Evolutionary conservation across 139 green algal species (phyloP).

Genomic region (Tetradesmus obliquus): DNA sequence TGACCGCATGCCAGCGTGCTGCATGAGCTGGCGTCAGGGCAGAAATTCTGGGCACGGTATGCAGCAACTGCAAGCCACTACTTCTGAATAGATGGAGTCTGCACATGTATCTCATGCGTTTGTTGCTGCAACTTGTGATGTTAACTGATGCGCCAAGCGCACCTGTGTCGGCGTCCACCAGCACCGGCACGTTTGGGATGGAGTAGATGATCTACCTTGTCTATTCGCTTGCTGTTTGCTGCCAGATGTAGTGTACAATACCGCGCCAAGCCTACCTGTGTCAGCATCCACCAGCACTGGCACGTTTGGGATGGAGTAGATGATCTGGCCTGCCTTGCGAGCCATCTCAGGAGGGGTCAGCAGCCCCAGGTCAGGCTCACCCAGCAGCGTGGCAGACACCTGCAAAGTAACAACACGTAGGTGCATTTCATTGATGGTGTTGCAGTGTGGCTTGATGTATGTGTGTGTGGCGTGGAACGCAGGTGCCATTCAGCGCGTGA

Average conservation of each 20-base stretch:
- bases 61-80: no score
- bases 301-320: background rate
- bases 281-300: constrained; percentile 41
- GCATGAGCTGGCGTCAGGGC: no score
- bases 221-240: background rate
- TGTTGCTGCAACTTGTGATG: no score
- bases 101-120: no score
- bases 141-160: no score
- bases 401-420: background rate
- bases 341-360: constrained; percentile 84
- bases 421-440: background rate
- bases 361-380: constrained; percentile 83
- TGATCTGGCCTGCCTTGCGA: constrained; percentile 71
- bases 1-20: no score
- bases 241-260: background rate
- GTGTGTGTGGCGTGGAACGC: no score
- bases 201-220: background rate
- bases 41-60: no score
- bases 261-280: constrained; percentile 60
- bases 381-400: constrained; percentile 77
- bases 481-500: no score
- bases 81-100: no score
- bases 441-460: no score
- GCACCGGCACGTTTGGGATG: background rate
- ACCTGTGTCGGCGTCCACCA: background rate